Evolutionary conservation across 2,329 filamentous ascomycete species (phyloP).

Genomic region (Trichoderma lentiforme): DNA sequence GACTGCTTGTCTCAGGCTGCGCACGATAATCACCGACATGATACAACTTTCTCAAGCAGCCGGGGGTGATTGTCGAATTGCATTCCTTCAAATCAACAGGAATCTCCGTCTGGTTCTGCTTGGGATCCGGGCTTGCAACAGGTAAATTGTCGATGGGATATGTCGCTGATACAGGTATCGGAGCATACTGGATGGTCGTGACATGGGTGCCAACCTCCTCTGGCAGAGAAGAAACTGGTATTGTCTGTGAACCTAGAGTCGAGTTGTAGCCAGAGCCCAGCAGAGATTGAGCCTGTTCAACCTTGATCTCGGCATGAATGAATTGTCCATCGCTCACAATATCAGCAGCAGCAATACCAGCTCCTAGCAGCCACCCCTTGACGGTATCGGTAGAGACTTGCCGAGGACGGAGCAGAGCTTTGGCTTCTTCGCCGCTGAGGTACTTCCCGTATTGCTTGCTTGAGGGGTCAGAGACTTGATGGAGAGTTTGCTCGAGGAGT

Average conservation of each 20-base stretch:
- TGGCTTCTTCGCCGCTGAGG: conserved; percentile 46
- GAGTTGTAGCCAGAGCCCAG: conserved; percentile 29
- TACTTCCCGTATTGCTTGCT: conserved; percentile 47
- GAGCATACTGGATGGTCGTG: conserved; percentile 1
- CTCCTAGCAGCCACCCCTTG: conserved; percentile 43
- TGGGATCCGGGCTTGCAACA: neutral
- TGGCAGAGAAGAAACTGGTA: neutral
- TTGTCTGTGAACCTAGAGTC: neutral
- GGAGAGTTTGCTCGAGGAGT: conserved; percentile 42
- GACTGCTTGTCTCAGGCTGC: conserved; percentile 57
- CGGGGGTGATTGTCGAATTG: conserved; percentile 40
- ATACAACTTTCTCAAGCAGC: conserved; percentile 45
- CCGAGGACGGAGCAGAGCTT: conserved; percentile 45
- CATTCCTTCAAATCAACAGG: conserved; percentile 29
- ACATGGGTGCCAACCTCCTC: neutral
- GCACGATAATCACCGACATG: conserved; percentile 46
- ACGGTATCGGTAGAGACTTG: conserved; percentile 38
- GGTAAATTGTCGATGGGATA: neutral
- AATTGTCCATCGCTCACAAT: conserved; percentile 37
- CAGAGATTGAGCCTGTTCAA: conserved; percentile 41
- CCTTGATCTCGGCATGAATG: conserved; percentile 42
- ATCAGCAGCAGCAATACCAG: conserved; percentile 36
- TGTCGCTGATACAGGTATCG: neutral
- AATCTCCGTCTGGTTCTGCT: neutral
- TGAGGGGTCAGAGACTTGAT: conserved; percentile 48